phyloP scores from a whole-genome alignment of 2,329 filamentous ascomycete genomes.

The Ceratocystis cubensis region DNA sequence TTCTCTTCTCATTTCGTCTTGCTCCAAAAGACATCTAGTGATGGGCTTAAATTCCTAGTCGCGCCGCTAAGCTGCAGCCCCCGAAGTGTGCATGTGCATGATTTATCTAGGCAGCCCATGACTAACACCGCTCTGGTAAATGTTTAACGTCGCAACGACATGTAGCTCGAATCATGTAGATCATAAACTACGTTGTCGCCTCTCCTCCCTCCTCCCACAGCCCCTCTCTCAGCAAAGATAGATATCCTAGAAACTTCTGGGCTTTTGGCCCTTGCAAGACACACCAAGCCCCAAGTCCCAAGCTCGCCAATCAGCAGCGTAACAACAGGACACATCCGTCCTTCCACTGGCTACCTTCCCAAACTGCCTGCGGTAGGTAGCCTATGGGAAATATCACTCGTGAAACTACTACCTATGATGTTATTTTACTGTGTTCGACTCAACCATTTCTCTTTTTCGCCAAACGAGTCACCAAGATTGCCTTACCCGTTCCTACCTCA shows the following conservation, averaged over 20 bases:
- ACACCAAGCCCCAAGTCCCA: neutral
- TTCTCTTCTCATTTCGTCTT: neutral
- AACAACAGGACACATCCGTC: neutral
- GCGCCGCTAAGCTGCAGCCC: neutral
- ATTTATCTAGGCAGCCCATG: neutral
- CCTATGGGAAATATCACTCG: neutral
- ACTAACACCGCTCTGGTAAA: neutral
- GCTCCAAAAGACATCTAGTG: neutral
- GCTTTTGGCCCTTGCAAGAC: constrained; percentile 3
- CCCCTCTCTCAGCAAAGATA: neutral
- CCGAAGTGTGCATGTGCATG: neutral
- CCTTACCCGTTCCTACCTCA: no score
- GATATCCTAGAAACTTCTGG: neutral
- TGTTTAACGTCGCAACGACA: neutral
- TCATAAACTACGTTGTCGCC: neutral
- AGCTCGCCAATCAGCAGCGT: neutral
- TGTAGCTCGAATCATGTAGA: neutral
- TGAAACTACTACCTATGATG: neutral
- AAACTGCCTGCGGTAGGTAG: neutral
- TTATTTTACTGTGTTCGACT: neutral
- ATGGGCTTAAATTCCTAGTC: neutral
- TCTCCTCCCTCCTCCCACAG: neutral
- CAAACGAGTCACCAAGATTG: neutral
- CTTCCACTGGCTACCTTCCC: neutral
- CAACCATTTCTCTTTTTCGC: neutral